These are phyloP conservation scores for Pelargonium myrrhifolium DNA, from an alignment of 441 rosid genomes.

Conservation along the genomic window DNA sequence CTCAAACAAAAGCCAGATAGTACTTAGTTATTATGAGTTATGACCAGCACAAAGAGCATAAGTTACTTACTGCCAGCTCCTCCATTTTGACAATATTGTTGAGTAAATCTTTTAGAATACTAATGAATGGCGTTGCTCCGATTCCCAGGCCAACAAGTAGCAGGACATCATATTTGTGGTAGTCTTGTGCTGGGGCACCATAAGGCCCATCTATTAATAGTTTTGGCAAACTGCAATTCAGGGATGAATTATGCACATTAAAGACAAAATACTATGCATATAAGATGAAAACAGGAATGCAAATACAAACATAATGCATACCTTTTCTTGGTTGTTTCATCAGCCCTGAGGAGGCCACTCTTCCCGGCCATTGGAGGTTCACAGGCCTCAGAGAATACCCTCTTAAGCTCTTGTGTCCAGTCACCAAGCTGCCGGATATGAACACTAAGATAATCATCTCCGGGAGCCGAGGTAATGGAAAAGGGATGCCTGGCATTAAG, in stretches of 20 bases:
- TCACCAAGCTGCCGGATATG: conserved; percentile 84
- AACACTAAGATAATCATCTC: conserved; percentile 78
- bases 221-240: conserved; percentile 63
- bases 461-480: conserved; percentile 90
- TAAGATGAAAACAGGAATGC: neutral
- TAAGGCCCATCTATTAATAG: conserved; percentile 84
- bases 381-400: conserved; percentile 79
- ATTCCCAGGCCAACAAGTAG: conserved; percentile 88
- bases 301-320: conserved; percentile 20
- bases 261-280: neutral
- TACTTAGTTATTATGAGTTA: neutral
- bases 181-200: conserved; percentile 97
- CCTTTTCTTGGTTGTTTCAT: conserved; percentile 37
- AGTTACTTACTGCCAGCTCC: conserved; percentile 29
- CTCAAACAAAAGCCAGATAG: neutral
- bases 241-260: neutral
- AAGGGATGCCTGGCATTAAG: conserved; percentile 65
- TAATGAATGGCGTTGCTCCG: conserved; percentile 96
- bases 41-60: neutral
- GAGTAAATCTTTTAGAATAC: conserved; percentile 84
- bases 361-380: conserved; percentile 37
- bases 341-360: conserved; percentile 50
- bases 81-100: conserved; percentile 55
- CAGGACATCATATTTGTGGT: conserved; percentile 80
- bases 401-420: conserved; percentile 77